phyloP scores from a whole-genome alignment of 2,329 filamentous ascomycete species.

The Cadophora gregata region DNA sequence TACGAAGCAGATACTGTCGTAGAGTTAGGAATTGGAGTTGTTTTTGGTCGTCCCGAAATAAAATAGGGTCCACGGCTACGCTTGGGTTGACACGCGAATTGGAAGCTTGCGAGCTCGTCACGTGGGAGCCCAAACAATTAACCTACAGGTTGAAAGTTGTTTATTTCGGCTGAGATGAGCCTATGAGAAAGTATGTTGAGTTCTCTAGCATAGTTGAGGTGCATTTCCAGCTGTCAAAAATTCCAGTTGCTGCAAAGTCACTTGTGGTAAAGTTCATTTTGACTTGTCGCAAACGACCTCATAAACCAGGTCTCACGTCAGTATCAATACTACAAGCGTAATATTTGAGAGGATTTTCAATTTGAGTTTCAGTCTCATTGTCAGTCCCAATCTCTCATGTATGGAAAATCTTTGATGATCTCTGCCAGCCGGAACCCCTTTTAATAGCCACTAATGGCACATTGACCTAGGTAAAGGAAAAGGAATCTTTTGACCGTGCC shows the following conservation, averaged over 20 bases:
- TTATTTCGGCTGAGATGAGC: conserved; percentile 5
- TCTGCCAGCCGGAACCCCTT: conserved; percentile 42
- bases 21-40: conserved; percentile 6
- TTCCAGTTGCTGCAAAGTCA: background rate
- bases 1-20: conserved; percentile 15
- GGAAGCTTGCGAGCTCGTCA: background rate
- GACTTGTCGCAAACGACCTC: background rate
- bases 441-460: conserved; percentile 42
- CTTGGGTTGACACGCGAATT: conserved; percentile 5
- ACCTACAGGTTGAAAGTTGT: background rate
- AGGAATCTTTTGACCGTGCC: conserved; percentile 45
- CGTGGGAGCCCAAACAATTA: background rate
- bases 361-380: conserved; percentile 37
- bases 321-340: background rate
- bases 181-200: background rate
- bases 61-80: conserved; percentile 24
- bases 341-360: conserved; percentile 34
- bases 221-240: background rate
- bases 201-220: background rate
- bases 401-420: conserved; percentile 44
- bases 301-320: conserved; percentile 1
- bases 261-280: background rate
- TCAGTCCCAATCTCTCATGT: conserved; percentile 36
- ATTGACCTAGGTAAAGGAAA: conserved; percentile 40
- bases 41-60: conserved; percentile 23